Evolutionary conservation across 495 filamentous ascomycete species (phyloP).

Genomic region (Aspergillus carlsbadensis): DNA sequence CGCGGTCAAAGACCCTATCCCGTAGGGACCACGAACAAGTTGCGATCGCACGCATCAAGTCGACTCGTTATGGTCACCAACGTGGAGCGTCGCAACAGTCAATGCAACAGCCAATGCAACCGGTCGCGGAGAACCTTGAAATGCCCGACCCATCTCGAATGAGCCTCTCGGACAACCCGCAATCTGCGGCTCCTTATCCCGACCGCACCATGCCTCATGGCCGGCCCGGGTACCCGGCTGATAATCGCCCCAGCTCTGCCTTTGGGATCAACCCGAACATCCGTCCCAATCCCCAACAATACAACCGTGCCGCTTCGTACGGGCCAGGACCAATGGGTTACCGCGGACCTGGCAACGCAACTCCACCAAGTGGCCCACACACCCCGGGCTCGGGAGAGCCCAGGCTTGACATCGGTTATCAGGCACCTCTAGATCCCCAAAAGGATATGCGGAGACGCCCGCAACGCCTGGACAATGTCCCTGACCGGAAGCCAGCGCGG

Average conservation of each 20-base stretch:
- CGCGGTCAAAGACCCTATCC: slow-evolving; percentile 79
- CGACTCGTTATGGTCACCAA: slow-evolving; percentile 75
- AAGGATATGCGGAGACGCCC: slow-evolving; percentile 34
- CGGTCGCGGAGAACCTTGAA: slow-evolving; percentile 60
- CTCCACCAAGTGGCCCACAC: slow-evolving; percentile 31
- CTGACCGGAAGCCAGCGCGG: slow-evolving; percentile 35
- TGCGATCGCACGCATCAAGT: slow-evolving; percentile 87
- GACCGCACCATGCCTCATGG: slow-evolving; percentile 40
- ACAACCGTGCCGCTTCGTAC: slow-evolving; percentile 34
- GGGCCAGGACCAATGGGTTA: slow-evolving; percentile 41
- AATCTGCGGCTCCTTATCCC: slow-evolving; percentile 39
- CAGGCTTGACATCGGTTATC: slow-evolving; percentile 53
- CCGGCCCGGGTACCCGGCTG: slow-evolving; percentile 64
- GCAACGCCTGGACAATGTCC: slow-evolving; percentile 33
- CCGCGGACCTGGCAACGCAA: slow-evolving; percentile 36
- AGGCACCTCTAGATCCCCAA: slow-evolving; percentile 48
- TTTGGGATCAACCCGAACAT: slow-evolving; percentile 62
- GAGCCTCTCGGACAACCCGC: slow-evolving; percentile 43
- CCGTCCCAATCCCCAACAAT: slow-evolving; percentile 43
- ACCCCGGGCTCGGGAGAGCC: slow-evolving; percentile 32
- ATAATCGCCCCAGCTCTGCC: slow-evolving; percentile 60
- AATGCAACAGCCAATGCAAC: slow-evolving; percentile 22
- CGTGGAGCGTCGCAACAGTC: slow-evolving; percentile 44
- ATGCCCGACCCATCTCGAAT: slow-evolving; percentile 68
- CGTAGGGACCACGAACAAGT: slow-evolving; percentile 90